These are phyloP conservation scores for Marasmius sp. DNA, from an alignment of 1,284 basidiomycete genomes.

Conservation along the genomic window DNA sequence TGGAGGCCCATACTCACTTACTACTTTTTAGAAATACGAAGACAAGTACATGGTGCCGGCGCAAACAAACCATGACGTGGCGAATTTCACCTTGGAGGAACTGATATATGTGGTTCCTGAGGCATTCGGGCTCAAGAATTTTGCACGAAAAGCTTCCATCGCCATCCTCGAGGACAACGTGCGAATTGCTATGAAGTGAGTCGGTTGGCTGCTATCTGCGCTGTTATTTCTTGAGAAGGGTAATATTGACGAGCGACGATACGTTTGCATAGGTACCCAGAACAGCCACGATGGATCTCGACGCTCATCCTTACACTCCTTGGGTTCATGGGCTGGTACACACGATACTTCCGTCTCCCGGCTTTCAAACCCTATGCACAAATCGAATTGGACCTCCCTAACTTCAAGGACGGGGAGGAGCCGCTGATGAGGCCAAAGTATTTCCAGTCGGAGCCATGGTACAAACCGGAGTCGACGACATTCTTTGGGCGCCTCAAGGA, in stretches of 20 bases:
- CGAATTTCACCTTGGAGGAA: slow-evolving; percentile 36
- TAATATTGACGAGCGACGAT: not conserved
- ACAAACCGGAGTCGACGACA: slow-evolving; percentile 34
- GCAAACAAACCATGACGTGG: slow-evolving; percentile 36
- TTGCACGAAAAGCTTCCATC: slow-evolving; percentile 30
- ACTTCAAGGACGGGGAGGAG: not conserved
- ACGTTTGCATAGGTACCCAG: slow-evolving; percentile 27
- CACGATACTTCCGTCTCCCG: slow-evolving; percentile 35
- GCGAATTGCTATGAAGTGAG: slow-evolving; percentile 44
- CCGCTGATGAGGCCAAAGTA: slow-evolving; percentile 18
- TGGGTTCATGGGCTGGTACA: slow-evolving; percentile 16
- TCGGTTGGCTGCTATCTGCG: slow-evolving; percentile 4
- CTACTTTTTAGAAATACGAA: slow-evolving; percentile 30
- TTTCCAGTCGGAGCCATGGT: slow-evolving; percentile 41
- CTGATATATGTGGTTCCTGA: slow-evolving; percentile 36
- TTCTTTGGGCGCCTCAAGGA: slow-evolving; percentile 11
- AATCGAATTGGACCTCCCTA: slow-evolving; percentile 24
- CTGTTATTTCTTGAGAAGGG: not conserved
- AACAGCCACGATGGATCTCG: slow-evolving; percentile 31
- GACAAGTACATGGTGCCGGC: slow-evolving; percentile 38
- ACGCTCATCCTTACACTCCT: slow-evolving; percentile 23
- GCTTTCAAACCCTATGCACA: not conserved
- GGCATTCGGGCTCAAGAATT: slow-evolving; percentile 33
- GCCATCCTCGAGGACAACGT: slow-evolving; percentile 39
- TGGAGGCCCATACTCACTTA: not conserved